phyloP scores from a whole-genome alignment of 805 yeast genomes.

The Groenewaldozyma tartarivorans region DNA sequence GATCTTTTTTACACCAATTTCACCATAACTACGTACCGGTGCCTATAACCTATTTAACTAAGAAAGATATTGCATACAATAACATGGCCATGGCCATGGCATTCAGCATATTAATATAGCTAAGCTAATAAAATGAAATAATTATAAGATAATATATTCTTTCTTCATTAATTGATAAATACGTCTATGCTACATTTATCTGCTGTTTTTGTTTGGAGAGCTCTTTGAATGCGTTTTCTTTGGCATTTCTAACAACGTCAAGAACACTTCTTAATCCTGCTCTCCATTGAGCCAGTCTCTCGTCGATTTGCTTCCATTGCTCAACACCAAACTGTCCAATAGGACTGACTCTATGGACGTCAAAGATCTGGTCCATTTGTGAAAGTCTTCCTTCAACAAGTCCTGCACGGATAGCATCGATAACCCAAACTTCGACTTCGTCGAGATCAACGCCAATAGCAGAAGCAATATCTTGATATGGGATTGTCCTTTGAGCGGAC shows the following conservation, averaged over 20 bases:
- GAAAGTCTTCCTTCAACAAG: slow-evolving; percentile 34
- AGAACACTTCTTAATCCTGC: slow-evolving; percentile 23
- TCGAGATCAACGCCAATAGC: slow-evolving; percentile 23
- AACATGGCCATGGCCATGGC: too few relatives aligned
- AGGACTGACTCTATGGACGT: slow-evolving; percentile 28
- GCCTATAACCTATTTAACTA: too few relatives aligned
- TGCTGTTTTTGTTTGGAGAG: slow-evolving; percentile 1
- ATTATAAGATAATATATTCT: too few relatives aligned
- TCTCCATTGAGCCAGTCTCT: slow-evolving; percentile 29
- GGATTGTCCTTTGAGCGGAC: slow-evolving; percentile 14
- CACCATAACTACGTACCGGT: too few relatives aligned
- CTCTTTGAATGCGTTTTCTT: slow-evolving; percentile 20
- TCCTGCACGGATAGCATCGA: slow-evolving; percentile 34
- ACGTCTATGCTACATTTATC: slow-evolving; percentile 1
- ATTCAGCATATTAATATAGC: too few relatives aligned
- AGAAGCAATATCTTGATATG: slow-evolving; percentile 26
- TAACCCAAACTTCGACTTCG: slow-evolving; percentile 31
- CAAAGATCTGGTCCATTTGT: slow-evolving; percentile 29
- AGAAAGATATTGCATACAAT: too few relatives aligned
- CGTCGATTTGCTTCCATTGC: slow-evolving; percentile 30
- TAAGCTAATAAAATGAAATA: too few relatives aligned
- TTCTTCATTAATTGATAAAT: too few relatives aligned
- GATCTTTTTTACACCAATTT: too few relatives aligned
- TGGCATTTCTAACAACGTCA: slow-evolving; percentile 22
- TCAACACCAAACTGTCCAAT: slow-evolving; percentile 29